phyloP scores from a whole-genome alignment of 352 stramenopile genomes.

The Phytophthora constricta region DNA sequence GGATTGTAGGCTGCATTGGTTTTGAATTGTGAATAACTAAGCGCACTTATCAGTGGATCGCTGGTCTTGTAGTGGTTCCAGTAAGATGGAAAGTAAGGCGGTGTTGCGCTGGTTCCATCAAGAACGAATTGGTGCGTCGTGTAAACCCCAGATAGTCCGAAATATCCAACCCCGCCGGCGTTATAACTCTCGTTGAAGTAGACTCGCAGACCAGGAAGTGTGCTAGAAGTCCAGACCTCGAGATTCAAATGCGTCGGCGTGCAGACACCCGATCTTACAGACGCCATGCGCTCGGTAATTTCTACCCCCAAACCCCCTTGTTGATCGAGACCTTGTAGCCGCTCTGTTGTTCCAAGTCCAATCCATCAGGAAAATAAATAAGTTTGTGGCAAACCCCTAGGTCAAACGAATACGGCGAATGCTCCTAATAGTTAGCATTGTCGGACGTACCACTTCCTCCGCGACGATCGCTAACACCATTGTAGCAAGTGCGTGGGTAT shows the following conservation, averaged over 20 bases:
- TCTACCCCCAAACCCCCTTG: conserved; percentile 8
- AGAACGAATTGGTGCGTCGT: conserved; percentile 48
- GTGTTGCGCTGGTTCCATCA: conserved; percentile 11
- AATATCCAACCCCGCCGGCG: conserved; percentile 45
- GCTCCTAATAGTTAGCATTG: conserved; percentile 1
- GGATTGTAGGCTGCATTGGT: too few relatives aligned
- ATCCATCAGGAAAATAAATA: too few relatives aligned
- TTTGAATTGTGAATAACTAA: too few relatives aligned
- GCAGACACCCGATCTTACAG: conserved; percentile 38
- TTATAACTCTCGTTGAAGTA: conserved; percentile 62
- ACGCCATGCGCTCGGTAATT: conserved; percentile 46
- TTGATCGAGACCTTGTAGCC: too few relatives aligned
- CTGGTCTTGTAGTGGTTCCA: conserved; percentile 58
- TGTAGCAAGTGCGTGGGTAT: conserved; percentile 45
- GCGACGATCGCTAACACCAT: conserved; percentile 56
- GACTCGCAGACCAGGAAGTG: conserved; percentile 35
- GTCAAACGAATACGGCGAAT: too few relatives aligned
- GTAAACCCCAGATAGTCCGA: conserved; percentile 53
- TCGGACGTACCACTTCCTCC: conserved; percentile 41
- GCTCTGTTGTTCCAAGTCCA: too few relatives aligned
- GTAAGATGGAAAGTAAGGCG: conserved; percentile 45
- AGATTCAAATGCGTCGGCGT: conserved; percentile 63
- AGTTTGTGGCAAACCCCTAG: too few relatives aligned
- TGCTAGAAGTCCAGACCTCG: conserved; percentile 55
- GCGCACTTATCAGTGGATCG: too few relatives aligned